phyloP scores from a whole-genome alignment of 164 flowering plant genomes.

The Tinospora cordifolia region DNA sequence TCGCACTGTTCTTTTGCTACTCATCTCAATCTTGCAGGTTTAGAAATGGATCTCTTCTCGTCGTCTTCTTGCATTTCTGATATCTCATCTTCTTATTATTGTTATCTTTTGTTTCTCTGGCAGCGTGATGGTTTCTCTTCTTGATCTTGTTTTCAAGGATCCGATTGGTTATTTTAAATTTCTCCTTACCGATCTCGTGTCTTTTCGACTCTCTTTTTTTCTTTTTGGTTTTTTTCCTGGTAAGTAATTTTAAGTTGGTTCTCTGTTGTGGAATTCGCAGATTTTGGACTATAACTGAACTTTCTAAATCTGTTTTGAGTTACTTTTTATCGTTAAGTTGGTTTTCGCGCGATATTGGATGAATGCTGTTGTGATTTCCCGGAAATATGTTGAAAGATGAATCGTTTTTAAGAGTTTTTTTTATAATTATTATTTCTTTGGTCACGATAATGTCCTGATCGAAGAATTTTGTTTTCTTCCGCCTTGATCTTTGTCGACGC shows the following conservation, averaged over 20 bases:
- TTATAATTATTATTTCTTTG: neutral
- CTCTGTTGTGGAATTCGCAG: neutral
- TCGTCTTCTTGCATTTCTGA: neutral
- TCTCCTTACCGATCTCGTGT: neutral
- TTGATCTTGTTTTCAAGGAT: neutral
- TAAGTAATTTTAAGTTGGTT: neutral
- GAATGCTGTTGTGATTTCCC: neutral
- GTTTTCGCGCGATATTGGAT: neutral
- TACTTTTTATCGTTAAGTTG: neutral
- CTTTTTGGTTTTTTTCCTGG: neutral
- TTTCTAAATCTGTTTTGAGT: neutral
- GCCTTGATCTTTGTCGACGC: neutral
- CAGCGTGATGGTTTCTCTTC: neutral
- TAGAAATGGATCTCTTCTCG: slow-evolving; percentile 2
- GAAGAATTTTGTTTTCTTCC: neutral
- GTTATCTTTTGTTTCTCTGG: neutral
- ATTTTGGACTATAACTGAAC: neutral
- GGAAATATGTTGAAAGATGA: neutral
- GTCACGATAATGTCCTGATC: neutral
- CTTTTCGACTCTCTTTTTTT: neutral
- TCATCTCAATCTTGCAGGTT: slow-evolving; percentile 11
- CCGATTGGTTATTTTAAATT: neutral
- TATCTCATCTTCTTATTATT: neutral
- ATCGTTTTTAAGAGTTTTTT: slow-evolving; percentile 1
- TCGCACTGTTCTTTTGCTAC: neutral